phyloP scores from a whole-genome alignment of 805 yeast species.

The Pichia rugopelliculosa region DNA sequence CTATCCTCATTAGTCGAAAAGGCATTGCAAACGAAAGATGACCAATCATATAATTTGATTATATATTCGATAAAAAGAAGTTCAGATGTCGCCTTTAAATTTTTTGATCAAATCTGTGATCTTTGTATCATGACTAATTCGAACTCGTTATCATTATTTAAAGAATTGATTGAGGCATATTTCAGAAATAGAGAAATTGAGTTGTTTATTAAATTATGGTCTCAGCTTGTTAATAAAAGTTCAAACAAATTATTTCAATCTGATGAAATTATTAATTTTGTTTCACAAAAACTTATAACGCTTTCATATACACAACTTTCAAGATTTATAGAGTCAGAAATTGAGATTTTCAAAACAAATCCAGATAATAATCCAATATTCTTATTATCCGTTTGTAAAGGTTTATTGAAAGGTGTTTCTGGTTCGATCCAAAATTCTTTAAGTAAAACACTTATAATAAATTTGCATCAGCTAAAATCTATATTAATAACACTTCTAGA shows the following conservation, averaged over 20 bases:
- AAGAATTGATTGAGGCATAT: slow-evolving; percentile 32
- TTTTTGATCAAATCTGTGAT: slow-evolving; percentile 30
- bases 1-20: slow-evolving; percentile 33
- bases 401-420: slow-evolving; percentile 30
- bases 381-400: slow-evolving; percentile 31
- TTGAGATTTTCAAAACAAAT: slow-evolving; percentile 9
- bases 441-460: slow-evolving; percentile 16
- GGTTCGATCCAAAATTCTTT: slow-evolving; percentile 26
- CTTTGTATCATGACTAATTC: neutral
- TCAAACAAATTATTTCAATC: slow-evolving; percentile 9
- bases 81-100: slow-evolving; percentile 48
- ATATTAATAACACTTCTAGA: slow-evolving; percentile 21
- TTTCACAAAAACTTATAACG: slow-evolving; percentile 35
- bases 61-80: slow-evolving; percentile 44
- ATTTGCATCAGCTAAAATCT: slow-evolving; percentile 13
- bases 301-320: slow-evolving; percentile 43
- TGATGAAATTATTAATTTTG: slow-evolving; percentile 28
- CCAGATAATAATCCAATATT: slow-evolving; percentile 11
- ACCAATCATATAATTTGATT: slow-evolving; percentile 37
- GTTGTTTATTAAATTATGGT: slow-evolving; percentile 43
- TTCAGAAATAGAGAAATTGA: slow-evolving; percentile 51
- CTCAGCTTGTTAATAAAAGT: slow-evolving; percentile 13
- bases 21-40: slow-evolving; percentile 17
- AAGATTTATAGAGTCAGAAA: slow-evolving; percentile 19
- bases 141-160: slow-evolving; percentile 1